These are phyloP conservation scores for Paramarasmius palmivorus DNA, from an alignment of 1,284 basidiomycete species.

Conservation along the genomic window DNA sequence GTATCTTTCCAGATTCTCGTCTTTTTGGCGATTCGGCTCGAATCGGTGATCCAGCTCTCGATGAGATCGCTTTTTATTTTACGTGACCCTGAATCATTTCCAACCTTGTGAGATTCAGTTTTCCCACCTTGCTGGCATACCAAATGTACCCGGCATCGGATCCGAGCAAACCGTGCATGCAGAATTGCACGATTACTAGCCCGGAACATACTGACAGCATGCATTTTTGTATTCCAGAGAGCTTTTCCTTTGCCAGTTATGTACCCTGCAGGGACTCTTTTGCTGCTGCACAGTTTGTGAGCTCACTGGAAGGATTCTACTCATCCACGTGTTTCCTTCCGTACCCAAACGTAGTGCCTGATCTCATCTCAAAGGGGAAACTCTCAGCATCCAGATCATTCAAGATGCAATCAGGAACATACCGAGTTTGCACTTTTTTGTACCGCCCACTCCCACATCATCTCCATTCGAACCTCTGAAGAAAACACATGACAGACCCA, in stretches of 20 bases:
- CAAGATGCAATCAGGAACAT: conserved; percentile 9
- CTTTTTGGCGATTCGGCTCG: conserved; percentile 10
- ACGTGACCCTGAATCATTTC: not conserved
- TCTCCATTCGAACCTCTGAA: not conserved
- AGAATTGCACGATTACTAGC: no score
- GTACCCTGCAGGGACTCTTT: not conserved
- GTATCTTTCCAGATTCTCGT: conserved; percentile 18
- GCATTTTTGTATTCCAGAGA: not conserved
- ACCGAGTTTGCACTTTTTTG: not conserved
- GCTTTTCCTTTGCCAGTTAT: no score
- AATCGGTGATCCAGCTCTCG: conserved; percentile 24
- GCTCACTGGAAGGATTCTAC: not conserved
- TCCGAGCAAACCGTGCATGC: conserved; percentile 8
- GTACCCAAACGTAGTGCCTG: conserved; percentile 8
- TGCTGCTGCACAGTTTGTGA: not conserved
- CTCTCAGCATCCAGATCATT: conserved; percentile 4
- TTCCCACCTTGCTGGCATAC: not conserved
- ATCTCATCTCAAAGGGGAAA: conserved; percentile 9
- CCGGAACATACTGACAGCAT: not conserved
- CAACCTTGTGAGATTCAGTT: not conserved
- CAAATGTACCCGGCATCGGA: conserved; percentile 6
- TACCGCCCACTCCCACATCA: not conserved
- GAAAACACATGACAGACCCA: no score
- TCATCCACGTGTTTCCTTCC: conserved; percentile 6
- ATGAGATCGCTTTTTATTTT: conserved; percentile 22